Base-by-base conservation (phyloP, 768 basidiomycete species). In the Psilocybe azurescens region DNA sequence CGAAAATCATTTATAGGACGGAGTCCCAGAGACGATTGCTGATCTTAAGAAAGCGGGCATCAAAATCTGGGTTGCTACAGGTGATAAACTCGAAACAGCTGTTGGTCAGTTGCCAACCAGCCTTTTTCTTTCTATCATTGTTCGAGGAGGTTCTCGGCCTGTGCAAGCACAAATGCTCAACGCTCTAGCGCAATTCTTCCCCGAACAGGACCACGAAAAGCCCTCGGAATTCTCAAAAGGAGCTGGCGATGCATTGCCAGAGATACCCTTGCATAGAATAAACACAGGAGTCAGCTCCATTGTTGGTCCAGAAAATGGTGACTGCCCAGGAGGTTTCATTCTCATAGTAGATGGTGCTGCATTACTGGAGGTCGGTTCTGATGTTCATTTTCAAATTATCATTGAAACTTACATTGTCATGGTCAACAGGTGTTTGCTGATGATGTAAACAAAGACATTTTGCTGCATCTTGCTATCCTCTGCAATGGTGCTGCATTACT, bases 21-120 rank as follows among this genome's bases (percentile, higher is more conserved):
- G 97, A 53, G 97, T 99, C 1, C 96, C 97, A 7, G 96, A 98
- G 74, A 84, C 96, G 1, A 98, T 99, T 63, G 93, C 91, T 1
- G 95, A 98, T 69, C 82, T 99, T 10, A 99, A 97, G 76, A 83
- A 87, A 14, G 97, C 97, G 0, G 97, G 97, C 0, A 97, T 99
- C 78, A 98, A 97, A 77, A 80, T 99, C 56, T 99, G 97, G 97
- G 97, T 99, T 28, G 93, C 94, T 4, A 99, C 97, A 0, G 97
- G 97, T 18, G 97, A 99, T 79, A 99, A 99, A 77, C 84, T 98
- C 32, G 95, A 97, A 76, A 97, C 96, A 46, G 95, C 96, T 18
- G 94, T 97, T 44, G 92, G 91, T 92, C 66, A 36, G 81, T 74
- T 36, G 33, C 29, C 16, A 1, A 58, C 38, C 51, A 9, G n/a